phyloP scores from a whole-genome alignment of 352 stramenopile genomes.

The Chrysophaeum taylorii region DNA sequence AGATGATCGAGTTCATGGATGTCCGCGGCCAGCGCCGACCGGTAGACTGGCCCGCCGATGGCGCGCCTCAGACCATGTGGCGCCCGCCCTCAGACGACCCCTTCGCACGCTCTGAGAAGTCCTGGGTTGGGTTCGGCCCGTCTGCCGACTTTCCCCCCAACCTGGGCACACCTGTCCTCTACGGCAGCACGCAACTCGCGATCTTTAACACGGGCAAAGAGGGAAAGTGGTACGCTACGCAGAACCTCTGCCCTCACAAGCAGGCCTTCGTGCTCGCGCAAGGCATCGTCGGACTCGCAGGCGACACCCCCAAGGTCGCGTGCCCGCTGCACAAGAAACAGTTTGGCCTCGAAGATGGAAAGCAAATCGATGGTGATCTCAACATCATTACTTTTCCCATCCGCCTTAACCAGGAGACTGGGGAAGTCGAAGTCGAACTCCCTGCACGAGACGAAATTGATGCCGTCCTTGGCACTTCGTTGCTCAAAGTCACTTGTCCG shows the following conservation, averaged over 20 bases:
- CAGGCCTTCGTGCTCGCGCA: constrained; percentile 79
- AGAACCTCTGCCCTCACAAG: constrained; percentile 84
- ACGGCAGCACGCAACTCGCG: constrained; percentile 72
- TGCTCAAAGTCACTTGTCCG: constrained; percentile 49
- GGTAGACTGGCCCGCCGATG: constrained; percentile 50
- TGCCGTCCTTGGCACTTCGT: constrained; percentile 60
- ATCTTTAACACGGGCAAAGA: constrained; percentile 72
- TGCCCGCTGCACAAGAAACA: constrained; percentile 82
- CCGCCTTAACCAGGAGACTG: constrained; percentile 56
- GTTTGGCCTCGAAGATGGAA: constrained; percentile 61
- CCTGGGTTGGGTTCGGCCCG: constrained; percentile 63
- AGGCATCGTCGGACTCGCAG: constrained; percentile 67
- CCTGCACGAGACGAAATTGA: constrained; percentile 60
- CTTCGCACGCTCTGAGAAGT: constrained; percentile 51
- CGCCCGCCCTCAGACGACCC: constrained; percentile 43
- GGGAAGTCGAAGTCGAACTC: constrained; percentile 61
- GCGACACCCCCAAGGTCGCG: constrained; percentile 65
- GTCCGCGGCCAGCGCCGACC: constrained; percentile 46
- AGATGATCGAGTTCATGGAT: constrained; percentile 70
- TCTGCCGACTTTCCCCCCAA: constrained; percentile 61
- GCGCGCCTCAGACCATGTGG: constrained; percentile 44
- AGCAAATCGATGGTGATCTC: constrained; percentile 54
- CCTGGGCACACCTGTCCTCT: constrained; percentile 66
- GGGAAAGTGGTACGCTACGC: constrained; percentile 69
- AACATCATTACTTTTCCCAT: constrained; percentile 61